A percentile compares a stretch with the other conserved stretches of the same genome.
Conservation (phyloP, 2,329 filamentous ascomycete species). For the Ophiostoma australiae region DNA sequence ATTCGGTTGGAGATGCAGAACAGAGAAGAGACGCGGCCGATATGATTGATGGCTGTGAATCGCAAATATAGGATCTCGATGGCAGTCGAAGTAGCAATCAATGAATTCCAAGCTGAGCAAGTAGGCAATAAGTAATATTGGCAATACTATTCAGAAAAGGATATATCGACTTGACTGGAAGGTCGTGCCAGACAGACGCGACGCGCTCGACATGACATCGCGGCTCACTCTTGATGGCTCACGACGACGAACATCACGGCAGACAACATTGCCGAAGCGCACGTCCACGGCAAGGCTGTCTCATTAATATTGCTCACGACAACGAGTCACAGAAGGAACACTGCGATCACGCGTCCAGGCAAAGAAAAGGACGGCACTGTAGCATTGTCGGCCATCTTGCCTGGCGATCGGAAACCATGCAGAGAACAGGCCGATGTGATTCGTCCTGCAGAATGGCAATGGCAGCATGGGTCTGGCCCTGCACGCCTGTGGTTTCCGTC, state of each 20-base stretch:
- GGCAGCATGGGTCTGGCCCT: not conserved
- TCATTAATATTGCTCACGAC: not conserved
- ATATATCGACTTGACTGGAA: not conserved
- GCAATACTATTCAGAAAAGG: not conserved
- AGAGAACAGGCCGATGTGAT: not conserved
- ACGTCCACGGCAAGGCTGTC: not conserved
- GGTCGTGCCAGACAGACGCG: not conserved
- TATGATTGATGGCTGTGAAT: too few relatives aligned
- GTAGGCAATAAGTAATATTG: not conserved
- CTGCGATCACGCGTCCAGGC: not conserved
- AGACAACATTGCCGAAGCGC: not conserved
- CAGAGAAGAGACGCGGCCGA: not conserved
- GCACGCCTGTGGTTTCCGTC: slow-evolving; percentile 1
- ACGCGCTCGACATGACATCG: not conserved
- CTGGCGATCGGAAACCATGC: not conserved
- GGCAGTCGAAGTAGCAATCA: too few relatives aligned
- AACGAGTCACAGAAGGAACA: not conserved
- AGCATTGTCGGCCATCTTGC: not conserved
- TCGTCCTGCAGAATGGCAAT: not conserved
- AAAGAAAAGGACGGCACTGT: not conserved
- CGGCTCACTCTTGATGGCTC: not conserved
- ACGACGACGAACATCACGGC: not conserved
- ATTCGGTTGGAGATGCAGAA: too few relatives aligned
- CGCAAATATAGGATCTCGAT: not conserved
- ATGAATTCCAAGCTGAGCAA: too few relatives aligned